Conservation (phyloP, 805 yeast species). For the Yarrowia porcina region DNA sequence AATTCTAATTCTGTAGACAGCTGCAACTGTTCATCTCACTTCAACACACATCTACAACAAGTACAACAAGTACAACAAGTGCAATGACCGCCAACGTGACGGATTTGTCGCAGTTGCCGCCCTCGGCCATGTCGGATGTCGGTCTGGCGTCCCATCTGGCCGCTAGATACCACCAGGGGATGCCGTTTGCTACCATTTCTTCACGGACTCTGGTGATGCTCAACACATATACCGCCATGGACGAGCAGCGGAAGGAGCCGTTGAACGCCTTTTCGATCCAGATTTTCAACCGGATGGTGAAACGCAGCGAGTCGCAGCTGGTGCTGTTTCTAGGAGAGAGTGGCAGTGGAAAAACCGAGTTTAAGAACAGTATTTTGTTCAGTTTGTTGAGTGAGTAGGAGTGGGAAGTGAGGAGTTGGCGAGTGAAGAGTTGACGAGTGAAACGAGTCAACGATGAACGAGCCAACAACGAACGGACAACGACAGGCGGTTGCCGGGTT, state of each 20-base stretch:
- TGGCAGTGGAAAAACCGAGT: constrained; percentile 43
- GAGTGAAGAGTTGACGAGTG: no score
- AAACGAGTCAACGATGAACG: no score
- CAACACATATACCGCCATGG: constrained; percentile 39
- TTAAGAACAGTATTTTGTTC: constrained; percentile 35
- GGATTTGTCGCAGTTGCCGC: constrained; percentile 41
- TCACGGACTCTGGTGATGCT: constrained; percentile 41
- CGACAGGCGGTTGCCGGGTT: no score
- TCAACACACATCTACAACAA: not conserved
- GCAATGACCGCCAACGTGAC: constrained; percentile 25
- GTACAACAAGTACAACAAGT: not conserved
- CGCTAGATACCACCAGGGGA: constrained; percentile 43
- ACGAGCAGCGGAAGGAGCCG: constrained; percentile 25
- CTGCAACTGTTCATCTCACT: not conserved
- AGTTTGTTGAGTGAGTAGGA: constrained; percentile 31
- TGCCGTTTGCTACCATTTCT: constrained; percentile 42
- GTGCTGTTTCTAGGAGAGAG: constrained; percentile 43
- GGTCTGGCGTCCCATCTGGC: constrained; percentile 45
- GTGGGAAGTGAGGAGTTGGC: no score
- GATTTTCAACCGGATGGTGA: constrained; percentile 22
- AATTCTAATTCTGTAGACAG: not conserved
- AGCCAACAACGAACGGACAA: no score
- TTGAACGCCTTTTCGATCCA: constrained; percentile 23
- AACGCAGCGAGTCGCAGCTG: constrained; percentile 28
- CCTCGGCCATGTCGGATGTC: constrained; percentile 39